These are phyloP conservation scores for Geotrichum restrictum DNA, from an alignment of 1,139 yeast genomes.

Conservation along the genomic window DNA sequence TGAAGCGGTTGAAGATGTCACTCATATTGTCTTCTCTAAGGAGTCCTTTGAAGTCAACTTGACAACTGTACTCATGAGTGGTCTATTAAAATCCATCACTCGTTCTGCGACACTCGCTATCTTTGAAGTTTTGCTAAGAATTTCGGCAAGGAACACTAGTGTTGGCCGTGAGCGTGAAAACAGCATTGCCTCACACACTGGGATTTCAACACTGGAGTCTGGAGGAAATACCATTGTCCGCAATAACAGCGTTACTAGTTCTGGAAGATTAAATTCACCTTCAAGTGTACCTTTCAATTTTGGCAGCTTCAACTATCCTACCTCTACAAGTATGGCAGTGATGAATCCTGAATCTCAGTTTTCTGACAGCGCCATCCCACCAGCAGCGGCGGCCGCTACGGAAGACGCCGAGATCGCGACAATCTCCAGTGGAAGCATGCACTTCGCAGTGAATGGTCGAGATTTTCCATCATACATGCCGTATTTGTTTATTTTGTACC, in stretches of 20 bases:
- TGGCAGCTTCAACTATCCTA: neutral
- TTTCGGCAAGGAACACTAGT: slow-evolving; percentile 42
- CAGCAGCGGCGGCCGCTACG: neutral
- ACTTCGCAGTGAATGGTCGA: neutral
- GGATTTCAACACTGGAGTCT: neutral
- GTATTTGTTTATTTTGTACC: slow-evolving; percentile 55
- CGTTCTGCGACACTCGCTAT: slow-evolving; percentile 53
- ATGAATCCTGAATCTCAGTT: too few species aligned
- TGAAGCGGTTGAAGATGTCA: slow-evolving; percentile 46
- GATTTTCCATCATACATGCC: slow-evolving; percentile 32
- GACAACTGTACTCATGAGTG: slow-evolving; percentile 53
- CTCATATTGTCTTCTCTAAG: slow-evolving; percentile 42
- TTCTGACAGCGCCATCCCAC: neutral
- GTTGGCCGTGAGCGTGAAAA: neutral
- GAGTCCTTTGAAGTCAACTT: slow-evolving; percentile 57
- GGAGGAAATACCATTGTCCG: neutral
- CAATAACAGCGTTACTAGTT: slow-evolving; percentile 1
- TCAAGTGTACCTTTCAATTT: too few species aligned
- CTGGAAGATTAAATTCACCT: neutral
- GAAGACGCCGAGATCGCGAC: slow-evolving; percentile 4
- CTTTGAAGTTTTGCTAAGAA: slow-evolving; percentile 49
- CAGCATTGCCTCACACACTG: neutral
- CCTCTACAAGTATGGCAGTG: too few species aligned
- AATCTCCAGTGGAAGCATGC: slow-evolving; percentile 3
- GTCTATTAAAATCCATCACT: slow-evolving; percentile 60